Percentiles rank a stretch among this genome's conserved stretches.
Evolutionary conservation across 306 rosid species (phyloP).

Genomic region (Quercus berberidifolia): DNA sequence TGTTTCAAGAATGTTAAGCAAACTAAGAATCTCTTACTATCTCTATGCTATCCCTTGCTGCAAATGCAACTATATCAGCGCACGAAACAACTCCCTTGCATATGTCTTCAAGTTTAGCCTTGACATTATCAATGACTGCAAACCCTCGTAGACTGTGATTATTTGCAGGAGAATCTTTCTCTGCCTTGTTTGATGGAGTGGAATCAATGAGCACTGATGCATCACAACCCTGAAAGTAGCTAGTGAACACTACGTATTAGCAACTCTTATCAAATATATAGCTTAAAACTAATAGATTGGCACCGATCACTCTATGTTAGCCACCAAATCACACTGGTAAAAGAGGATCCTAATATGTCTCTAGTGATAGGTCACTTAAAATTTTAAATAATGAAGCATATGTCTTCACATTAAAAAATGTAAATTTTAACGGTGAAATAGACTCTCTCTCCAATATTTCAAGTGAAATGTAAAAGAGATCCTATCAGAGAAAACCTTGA

Average conservation of each 20-base stretch:
- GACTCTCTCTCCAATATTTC: too few species aligned
- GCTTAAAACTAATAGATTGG: not conserved
- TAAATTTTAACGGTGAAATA: too few species aligned
- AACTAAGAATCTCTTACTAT: constrained; percentile 34
- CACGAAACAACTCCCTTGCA: constrained; percentile 65
- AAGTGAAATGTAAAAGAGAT: too few species aligned
- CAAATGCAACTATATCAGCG: constrained; percentile 73
- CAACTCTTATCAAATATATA: not conserved
- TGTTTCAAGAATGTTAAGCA: not conserved
- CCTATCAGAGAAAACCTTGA: not conserved
- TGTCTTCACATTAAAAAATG: too few species aligned
- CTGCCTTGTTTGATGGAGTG: constrained; percentile 58
- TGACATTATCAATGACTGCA: constrained; percentile 68
- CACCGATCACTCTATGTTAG: too few species aligned
- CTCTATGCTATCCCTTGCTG: constrained; percentile 73
- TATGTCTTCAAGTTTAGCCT: constrained; percentile 58
- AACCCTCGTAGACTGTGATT: constrained; percentile 68
- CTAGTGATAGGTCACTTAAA: too few species aligned
- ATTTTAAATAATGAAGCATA: too few species aligned
- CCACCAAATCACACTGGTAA: too few species aligned
- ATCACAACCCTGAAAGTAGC: constrained; percentile 59
- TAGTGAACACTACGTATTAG: not conserved
- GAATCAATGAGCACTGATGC: constrained; percentile 72
- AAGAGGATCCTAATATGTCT: too few species aligned
- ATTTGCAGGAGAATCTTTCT: constrained; percentile 67